Percentiles rank a stretch among this genome's conserved stretches.
Evolutionary conservation across 202 grass and related monocot species (phyloP).

Genomic region (Zoysia matrella): DNA sequence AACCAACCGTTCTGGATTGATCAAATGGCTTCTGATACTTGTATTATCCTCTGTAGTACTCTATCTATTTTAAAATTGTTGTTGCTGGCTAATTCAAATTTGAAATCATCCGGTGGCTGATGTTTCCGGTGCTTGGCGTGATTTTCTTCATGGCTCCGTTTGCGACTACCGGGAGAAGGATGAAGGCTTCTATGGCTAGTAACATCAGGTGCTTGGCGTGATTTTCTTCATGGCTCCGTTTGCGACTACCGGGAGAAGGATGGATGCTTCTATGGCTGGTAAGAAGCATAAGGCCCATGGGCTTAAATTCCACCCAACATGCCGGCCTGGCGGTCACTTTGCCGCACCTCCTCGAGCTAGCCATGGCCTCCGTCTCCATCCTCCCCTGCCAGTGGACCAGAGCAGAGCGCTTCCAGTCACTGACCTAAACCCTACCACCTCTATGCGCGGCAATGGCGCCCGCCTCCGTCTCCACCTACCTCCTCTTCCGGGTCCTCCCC

Average conservation of each 20-base stretch:
- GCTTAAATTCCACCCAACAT: not conserved
- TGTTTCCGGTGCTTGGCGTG: too few relatives aligned
- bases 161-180: too few relatives aligned
- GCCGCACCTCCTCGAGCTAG: not conserved
- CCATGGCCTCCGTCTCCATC: conserved; percentile 23
- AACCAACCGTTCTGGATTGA: too few relatives aligned
- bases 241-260: not conserved
- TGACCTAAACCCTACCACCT: not conserved
- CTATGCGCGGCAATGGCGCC: conserved; percentile 69
- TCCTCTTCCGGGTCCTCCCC: conserved; percentile 19
- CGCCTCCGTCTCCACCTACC: conserved; percentile 34
- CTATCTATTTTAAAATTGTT: too few relatives aligned
- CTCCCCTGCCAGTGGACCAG: conserved; percentile 11
- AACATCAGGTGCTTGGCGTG: too few relatives aligned
- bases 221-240: too few relatives aligned
- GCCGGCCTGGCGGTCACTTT: not conserved
- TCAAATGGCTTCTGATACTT: too few relatives aligned
- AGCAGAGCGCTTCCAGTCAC: not conserved
- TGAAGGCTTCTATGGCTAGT: too few relatives aligned
- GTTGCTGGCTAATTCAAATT: too few relatives aligned
- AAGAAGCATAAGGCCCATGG: not conserved
- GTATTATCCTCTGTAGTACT: too few relatives aligned
- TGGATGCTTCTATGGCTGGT: not conserved
- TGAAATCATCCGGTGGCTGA: too few relatives aligned
- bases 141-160: too few relatives aligned